Conservation (phyloP, 306 rosid species). For the Fagus sylvatica region DNA sequence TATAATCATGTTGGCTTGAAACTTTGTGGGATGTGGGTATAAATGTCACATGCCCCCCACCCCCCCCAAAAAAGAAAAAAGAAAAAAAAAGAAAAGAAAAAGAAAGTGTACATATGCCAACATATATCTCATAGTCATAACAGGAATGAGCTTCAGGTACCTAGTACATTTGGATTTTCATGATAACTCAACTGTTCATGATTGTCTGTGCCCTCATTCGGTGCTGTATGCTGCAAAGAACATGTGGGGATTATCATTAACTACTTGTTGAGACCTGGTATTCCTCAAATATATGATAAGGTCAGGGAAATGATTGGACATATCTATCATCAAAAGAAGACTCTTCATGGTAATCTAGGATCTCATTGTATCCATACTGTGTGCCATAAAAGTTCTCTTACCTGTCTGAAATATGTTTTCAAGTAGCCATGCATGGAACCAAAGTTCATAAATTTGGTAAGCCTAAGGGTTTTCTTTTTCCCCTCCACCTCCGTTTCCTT, state of each 20-base stretch:
- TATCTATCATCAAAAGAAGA: background rate
- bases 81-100: too few species aligned
- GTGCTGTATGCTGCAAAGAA: conserved; percentile 52
- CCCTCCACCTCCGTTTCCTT: background rate
- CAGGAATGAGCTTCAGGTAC: conserved; percentile 34
- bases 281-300: background rate
- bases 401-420: background rate
- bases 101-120: background rate
- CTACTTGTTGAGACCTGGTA: background rate
- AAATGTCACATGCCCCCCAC: background rate
- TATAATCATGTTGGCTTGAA: background rate
- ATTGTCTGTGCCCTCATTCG: conserved; percentile 33
- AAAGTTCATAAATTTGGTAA: background rate
- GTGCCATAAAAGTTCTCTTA: background rate
- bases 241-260: conserved; percentile 18
- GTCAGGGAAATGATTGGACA: background rate
- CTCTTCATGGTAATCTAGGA: background rate
- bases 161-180: conserved; percentile 42
- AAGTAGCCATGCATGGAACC: background rate
- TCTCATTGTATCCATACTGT: background rate
- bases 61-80: too few species aligned
- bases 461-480: background rate
- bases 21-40: background rate
- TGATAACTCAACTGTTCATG: conserved; percentile 31
- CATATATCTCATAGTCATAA: background rate